Evolutionary conservation across 176 grass and related monocot genomes (phyloP), one percentile per base, ranked within the genome.

Genomic region (Dactylis glomerata): DNA sequence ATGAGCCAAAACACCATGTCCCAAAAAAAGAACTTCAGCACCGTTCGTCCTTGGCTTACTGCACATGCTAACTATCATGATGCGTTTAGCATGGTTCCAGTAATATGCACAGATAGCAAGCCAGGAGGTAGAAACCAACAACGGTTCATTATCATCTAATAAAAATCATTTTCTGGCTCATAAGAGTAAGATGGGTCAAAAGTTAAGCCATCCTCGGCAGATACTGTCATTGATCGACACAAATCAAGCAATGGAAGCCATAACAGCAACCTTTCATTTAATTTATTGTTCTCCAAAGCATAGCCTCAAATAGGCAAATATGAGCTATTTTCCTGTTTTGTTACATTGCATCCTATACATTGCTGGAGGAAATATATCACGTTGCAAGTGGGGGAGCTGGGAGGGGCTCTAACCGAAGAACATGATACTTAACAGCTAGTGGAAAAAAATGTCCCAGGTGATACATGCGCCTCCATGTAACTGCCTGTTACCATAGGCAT

Each of bases 261-360:
- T 26, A 27, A 42, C 3, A 28, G 34, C 23, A 1, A 3, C 38
- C 15, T 1, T 17, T 30, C 28, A 31, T 49, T 49, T 27, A 49
- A 17, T 56, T 73, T 78, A 73, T 68, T 66, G 23, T 68, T 79
- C 37, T 67, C 56, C 59, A 42, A 68, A 52, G 34, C 38, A 45
- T 68, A 34, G 5, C 61, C 51, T 15, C 61, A 70, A 87, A 40
- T 66, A 54, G 14, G 64, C n/a, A 28, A 38, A 62, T 5, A 5
- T 9, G n/a, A 41, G 46, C 28, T 38, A 16, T 26, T 50, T 57
- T 6, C 23, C 6, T 77, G 70, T 36, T 41, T 54, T 61, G 79
- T 71, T 85, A 52, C 62, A 68, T 45, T 33, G 17, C 80, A 83
- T 74, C 67, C 55, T 79, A 82, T 75, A 87, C 88, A 75, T 68